phyloP scores from a whole-genome alignment of 2,329 filamentous ascomycete species.

The Penicillium sp. region DNA sequence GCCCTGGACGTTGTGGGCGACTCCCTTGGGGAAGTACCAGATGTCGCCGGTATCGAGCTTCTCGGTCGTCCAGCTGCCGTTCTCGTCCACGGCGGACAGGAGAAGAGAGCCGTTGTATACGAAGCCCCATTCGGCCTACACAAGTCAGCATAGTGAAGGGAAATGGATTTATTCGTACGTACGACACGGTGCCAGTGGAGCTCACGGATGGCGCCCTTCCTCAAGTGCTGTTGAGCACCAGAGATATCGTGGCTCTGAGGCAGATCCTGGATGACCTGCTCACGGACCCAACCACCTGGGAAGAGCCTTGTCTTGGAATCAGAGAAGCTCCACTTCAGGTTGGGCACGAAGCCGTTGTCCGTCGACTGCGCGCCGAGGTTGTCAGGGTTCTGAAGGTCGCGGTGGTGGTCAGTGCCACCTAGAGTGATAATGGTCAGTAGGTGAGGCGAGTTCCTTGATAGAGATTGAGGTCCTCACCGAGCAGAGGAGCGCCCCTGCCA shows the following conservation, averaged over 20 bases:
- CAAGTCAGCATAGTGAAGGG: not conserved
- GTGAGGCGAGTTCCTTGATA: not conserved
- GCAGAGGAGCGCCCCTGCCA: slow-evolving; percentile 57
- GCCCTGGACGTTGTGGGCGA: slow-evolving; percentile 65
- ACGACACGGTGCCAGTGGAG: slow-evolving; percentile 72
- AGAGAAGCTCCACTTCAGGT: slow-evolving; percentile 73
- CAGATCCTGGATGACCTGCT: slow-evolving; percentile 70
- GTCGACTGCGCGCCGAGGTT: slow-evolving; percentile 66
- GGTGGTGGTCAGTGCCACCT: slow-evolving; percentile 71
- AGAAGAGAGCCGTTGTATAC: slow-evolving; percentile 58
- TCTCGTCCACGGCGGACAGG: slow-evolving; percentile 66
- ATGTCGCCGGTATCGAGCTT: slow-evolving; percentile 62
- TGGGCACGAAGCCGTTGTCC: slow-evolving; percentile 67
- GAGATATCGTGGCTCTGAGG: slow-evolving; percentile 69
- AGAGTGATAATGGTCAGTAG: slow-evolving; percentile 14
- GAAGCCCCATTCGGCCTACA: slow-evolving; percentile 17
- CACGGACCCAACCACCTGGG: slow-evolving; percentile 68
- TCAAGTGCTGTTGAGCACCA: slow-evolving; percentile 70
- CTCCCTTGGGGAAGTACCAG: slow-evolving; percentile 72
- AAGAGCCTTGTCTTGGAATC: slow-evolving; percentile 68
- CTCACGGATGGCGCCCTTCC: slow-evolving; percentile 68
- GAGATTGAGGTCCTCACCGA: slow-evolving; percentile 51
- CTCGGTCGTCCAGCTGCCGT: slow-evolving; percentile 59
- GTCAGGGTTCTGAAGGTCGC: slow-evolving; percentile 49
- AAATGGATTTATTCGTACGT: slow-evolving; percentile 39